Base-by-base conservation (phyloP, 2,329 filamentous ascomycete genomes). In the Fusarium equiseti region DNA sequence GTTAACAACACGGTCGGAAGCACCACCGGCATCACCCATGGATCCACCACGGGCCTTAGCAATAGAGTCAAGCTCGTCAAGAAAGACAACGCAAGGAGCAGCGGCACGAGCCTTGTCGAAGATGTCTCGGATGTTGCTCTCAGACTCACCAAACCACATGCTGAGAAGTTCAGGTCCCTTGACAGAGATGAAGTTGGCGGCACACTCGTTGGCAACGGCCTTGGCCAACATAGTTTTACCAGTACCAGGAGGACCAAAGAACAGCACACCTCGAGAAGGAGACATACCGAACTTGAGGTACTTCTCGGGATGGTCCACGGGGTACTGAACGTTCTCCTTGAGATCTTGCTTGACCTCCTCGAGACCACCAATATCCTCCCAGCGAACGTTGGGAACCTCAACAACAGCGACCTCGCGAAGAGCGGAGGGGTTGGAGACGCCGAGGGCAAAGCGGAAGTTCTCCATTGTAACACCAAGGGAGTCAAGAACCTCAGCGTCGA, bases 71-170 rank as follows among this genome's bases (percentile, higher is more conserved):
- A 99, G 84, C 87, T 99, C 96, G 76, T 99, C 96, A 72, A 99
- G 89, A 91, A 99, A 99, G 76, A 99, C 96, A 70, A 99, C 93
- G 77, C 97, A 99, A 84, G 96, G 96, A 77, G 96, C 96, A 67
- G 97, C 96, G 70, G 96, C 97, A 80, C 96, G 94, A 73, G 96
- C 96, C 90, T 98, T 99, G 90, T 99, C 96, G 83, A 99, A 99
- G 78, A 99, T 99, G 81, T 99, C 96, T 80, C 96, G 93, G 73
- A 99, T 98, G 85, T 99, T 99, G 90, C 94, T 97, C 86, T 99
- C 97, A 58, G 96, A 99, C 86, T 99, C 96, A 91, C 96, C 96
- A 80, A 99, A 99, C 96, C 96, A 99, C 96, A 99, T 99, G 82
- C 94, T 98, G 77, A 99, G 90, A 78, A 99, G 88, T 83, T 99